Evolutionary conservation across 2,329 filamentous ascomycete genomes (phyloP).

Genomic region (Fusarium newnesense): DNA sequence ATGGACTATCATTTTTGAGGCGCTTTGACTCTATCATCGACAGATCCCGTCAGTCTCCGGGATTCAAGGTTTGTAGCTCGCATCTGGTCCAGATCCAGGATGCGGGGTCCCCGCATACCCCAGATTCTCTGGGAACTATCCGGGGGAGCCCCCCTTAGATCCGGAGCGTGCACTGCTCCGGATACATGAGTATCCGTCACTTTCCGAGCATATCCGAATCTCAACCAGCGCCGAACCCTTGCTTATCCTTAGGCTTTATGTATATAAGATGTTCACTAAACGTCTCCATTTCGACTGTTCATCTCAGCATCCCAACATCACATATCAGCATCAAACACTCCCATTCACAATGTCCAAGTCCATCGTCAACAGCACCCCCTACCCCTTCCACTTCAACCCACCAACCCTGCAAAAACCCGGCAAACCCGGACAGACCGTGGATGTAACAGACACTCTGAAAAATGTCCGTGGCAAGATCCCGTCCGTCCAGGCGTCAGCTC

Average conservation of each 20-base stretch:
- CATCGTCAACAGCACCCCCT: conserved; percentile 46
- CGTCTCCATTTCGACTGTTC: rapidly evolving
- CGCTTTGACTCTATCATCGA: background rate
- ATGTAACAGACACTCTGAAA: conserved; percentile 9
- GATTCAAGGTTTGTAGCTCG: background rate
- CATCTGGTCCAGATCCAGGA: background rate
- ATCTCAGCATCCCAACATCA: background rate
- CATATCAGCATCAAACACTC: background rate
- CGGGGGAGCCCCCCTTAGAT: background rate
- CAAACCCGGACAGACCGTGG: conserved; percentile 18
- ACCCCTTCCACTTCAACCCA: conserved; percentile 47
- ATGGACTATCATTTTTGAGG: background rate
- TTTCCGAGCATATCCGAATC: background rate
- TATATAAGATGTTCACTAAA: background rate
- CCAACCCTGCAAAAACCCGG: conserved; percentile 19
- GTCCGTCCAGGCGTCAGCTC: conserved; percentile 49
- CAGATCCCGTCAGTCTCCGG: conserved; percentile 3
- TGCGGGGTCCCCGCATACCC: conserved; percentile 5
- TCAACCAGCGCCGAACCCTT: rapidly evolving
- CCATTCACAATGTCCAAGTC: conserved; percentile 33
- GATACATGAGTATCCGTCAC: background rate
- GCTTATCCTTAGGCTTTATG: rapidly evolving
- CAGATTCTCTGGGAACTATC: background rate
- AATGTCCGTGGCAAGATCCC: conserved; percentile 45
- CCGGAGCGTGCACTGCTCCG: background rate